Base-by-base conservation (phyloP, 1,139 yeast genomes). In the Yamadazyma atmosphaerica region DNA sequence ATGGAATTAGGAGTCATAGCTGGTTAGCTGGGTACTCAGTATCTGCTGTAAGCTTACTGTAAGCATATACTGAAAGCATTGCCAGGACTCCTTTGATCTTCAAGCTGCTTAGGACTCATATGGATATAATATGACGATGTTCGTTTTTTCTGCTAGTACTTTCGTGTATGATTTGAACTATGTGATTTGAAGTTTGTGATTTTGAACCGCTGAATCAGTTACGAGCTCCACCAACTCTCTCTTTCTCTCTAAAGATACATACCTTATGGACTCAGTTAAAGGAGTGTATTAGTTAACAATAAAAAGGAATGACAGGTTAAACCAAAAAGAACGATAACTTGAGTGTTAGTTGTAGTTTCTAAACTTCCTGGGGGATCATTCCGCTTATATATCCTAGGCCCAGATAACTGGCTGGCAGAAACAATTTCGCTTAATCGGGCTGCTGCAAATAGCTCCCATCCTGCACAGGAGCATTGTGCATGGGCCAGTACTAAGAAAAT, bases 261-360 rank as follows among this genome's bases (percentile, higher is more conserved):
- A 40, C 43, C 29, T 32, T 34, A 23, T 21, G 28, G 11, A 33
- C 14, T 31, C 21, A 27, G 28, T 31, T 16, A 11, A 17, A 29
- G 28, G 23, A 30, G 18, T 17, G 33, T n/a, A 19, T 18, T 15
- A 33, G 31, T 33, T 18, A 33, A 25, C 15, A 31, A 29, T 40
- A 46, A 21, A 39, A 49, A 49, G 52, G 52, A 49, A 47, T 35
- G 52, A 49, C 52, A 49, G 52, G 52, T 49, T 49, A 49, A 49
- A 49, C 52, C 48, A 49, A 37, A 46, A 42, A 38, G n/a, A 23
- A 23, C 26, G 7, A 7, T 6, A 23, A 23, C 26, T 23, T 16
- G 13, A 18, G 32, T 34, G 35, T n/a, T n/a, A n/a, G n/a, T n/a
- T n/a, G n/a, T n/a, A n/a, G n/a, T n/a, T n/a, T n/a, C n/a, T n/a